phyloP scores from a whole-genome alignment of 202 grass and related monocot species.

The Bolboschoenoplectus hybrid region DNA sequence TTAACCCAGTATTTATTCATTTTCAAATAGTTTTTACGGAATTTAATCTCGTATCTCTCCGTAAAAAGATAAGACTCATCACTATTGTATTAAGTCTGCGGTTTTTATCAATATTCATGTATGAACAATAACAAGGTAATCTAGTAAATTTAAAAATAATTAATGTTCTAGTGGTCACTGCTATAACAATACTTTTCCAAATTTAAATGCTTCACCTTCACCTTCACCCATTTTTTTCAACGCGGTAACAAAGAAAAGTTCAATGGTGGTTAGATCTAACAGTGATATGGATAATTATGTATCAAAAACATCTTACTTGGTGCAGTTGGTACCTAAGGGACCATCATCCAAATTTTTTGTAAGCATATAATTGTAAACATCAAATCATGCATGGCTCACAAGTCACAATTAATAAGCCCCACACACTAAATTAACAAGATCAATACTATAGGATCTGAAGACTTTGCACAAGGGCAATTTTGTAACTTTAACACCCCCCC shows the following conservation, averaged over 20 bases:
- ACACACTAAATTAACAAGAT: neutral
- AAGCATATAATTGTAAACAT: conserved; percentile 2
- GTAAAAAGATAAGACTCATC: too few relatives aligned
- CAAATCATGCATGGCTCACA: neutral
- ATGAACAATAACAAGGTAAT: too few relatives aligned
- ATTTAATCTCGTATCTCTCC: too few relatives aligned
- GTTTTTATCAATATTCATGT: too few relatives aligned
- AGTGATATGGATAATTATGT: neutral
- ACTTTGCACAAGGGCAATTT: conserved; percentile 13
- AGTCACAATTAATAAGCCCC: neutral
- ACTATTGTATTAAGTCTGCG: too few relatives aligned
- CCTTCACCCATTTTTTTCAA: neutral
- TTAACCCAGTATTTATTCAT: too few relatives aligned
- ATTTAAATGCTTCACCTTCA: too few relatives aligned
- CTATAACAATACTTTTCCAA: too few relatives aligned
- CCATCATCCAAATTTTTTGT: neutral
- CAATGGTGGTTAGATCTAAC: neutral
- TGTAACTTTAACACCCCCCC: neutral
- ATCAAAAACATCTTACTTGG: conserved; percentile 13
- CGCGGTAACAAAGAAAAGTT: conserved; percentile 23
- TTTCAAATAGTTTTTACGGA: too few relatives aligned
- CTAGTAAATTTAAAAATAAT: too few relatives aligned
- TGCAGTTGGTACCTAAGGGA: conserved; percentile 16
- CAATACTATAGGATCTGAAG: neutral
- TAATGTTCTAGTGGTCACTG: too few relatives aligned